These are phyloP conservation scores for Rhodomyrtus tomentosa DNA, from an alignment of 345 rosid species.

Conservation along the genomic window DNA sequence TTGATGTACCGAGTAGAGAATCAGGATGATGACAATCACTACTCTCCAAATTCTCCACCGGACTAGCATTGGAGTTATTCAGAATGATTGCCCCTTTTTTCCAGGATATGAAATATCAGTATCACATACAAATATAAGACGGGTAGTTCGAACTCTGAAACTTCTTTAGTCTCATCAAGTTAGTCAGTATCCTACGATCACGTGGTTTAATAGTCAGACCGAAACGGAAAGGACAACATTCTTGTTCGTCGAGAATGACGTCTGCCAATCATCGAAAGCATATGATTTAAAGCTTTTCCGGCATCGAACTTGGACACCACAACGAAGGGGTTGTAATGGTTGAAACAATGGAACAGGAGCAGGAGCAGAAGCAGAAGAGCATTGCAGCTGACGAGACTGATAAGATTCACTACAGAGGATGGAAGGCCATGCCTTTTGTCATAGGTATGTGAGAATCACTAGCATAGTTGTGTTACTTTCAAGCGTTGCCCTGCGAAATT, in stretches of 20 bases:
- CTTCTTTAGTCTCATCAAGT: background rate
- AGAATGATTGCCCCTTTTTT: background rate
- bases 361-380: background rate
- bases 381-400: background rate
- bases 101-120: background rate
- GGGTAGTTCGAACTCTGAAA: background rate
- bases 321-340: background rate
- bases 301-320: background rate
- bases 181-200: background rate
- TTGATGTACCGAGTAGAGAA: background rate
- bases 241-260: background rate
- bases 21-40: background rate
- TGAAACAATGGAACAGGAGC: background rate
- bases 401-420: background rate
- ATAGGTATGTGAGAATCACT: background rate
- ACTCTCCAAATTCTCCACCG: background rate
- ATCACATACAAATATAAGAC: background rate
- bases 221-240: background rate
- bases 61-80: background rate
- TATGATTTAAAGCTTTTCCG: background rate
- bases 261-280: background rate
- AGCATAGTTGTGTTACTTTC: background rate
- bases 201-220: background rate
- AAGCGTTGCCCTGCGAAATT: background rate
- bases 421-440: constrained; percentile 9